phyloP scores from a whole-genome alignment of 805 yeast species.

The Komagataella phaffii region DNA sequence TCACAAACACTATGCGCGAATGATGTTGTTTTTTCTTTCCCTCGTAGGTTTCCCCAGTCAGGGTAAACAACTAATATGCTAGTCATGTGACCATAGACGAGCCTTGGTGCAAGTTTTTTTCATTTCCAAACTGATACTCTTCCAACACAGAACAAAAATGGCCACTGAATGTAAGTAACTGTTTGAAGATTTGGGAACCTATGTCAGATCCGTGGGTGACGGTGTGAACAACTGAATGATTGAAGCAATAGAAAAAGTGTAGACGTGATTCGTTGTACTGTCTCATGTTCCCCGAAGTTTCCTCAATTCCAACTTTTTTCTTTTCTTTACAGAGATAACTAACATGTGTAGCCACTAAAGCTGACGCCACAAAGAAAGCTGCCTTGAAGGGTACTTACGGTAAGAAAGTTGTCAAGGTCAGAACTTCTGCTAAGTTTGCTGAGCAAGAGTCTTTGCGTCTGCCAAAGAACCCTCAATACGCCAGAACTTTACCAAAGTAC shows the following conservation, averaged over 20 bases:
- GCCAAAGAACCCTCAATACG: conserved; percentile 91
- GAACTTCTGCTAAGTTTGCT: conserved; percentile 93
- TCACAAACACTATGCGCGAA: background rate
- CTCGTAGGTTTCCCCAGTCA: background rate
- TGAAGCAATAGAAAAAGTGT: background rate
- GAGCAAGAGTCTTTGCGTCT: conserved; percentile 94
- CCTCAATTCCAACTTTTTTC: background rate
- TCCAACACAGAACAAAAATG: background rate
- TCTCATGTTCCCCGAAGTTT: background rate
- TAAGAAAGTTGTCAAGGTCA: conserved; percentile 81
- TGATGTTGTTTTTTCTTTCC: background rate
- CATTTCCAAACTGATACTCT: background rate
- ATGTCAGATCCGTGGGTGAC: background rate
- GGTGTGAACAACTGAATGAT: background rate
- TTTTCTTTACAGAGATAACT: conserved; percentile 14
- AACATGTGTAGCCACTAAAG: conserved; percentile 46
- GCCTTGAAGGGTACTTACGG: conserved; percentile 95
- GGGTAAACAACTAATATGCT: background rate
- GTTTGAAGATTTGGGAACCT: background rate
- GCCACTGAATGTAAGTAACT: background rate
- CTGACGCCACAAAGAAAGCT: conserved; percentile 97
- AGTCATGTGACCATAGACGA: background rate
- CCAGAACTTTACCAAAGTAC: conserved; percentile 95
- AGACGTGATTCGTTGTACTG: background rate
- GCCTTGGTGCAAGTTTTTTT: background rate